A percentile compares a stretch with the other conserved stretches of the same genome.
phyloP scores from a whole-genome alignment of 106 monocot species.

The Dendrobium nobile region DNA sequence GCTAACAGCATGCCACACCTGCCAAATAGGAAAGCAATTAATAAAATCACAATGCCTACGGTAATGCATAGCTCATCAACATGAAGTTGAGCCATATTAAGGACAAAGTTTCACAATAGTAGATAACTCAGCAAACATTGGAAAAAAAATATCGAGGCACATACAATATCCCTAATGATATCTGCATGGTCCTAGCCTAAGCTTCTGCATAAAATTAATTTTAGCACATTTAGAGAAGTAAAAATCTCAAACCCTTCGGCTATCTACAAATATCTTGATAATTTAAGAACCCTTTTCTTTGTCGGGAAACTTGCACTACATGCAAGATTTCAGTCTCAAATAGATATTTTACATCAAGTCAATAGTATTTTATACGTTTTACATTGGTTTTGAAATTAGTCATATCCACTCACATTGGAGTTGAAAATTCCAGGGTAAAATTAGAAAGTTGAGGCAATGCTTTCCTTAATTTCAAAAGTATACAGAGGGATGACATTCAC shows the following conservation, averaged over 20 bases:
- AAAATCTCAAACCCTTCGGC: not conserved
- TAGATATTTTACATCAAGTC: too few species aligned
- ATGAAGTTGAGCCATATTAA: not conserved
- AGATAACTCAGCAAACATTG: not conserved
- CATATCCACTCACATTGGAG: too few species aligned
- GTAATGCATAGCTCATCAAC: not conserved
- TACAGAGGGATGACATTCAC: too few species aligned
- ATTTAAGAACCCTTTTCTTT: too few species aligned
- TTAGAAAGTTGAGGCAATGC: too few species aligned
- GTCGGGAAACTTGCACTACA: too few species aligned
- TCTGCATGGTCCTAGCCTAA: not conserved
- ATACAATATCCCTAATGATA: not conserved
- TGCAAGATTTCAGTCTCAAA: too few species aligned
- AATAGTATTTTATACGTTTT: too few species aligned
- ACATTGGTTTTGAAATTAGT: too few species aligned
- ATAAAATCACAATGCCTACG: not conserved
- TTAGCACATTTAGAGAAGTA: not conserved
- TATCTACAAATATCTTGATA: too few species aligned
- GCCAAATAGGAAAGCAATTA: conserved; percentile 15
- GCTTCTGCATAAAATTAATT: not conserved
- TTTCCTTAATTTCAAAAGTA: too few species aligned
- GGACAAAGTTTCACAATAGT: not conserved
- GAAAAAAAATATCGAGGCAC: not conserved
- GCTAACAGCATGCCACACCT: conserved; percentile 96
- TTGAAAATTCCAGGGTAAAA: too few species aligned